phyloP scores from a whole-genome alignment of 495 filamentous ascomycete genomes.

The Bathelium albidoporum region DNA sequence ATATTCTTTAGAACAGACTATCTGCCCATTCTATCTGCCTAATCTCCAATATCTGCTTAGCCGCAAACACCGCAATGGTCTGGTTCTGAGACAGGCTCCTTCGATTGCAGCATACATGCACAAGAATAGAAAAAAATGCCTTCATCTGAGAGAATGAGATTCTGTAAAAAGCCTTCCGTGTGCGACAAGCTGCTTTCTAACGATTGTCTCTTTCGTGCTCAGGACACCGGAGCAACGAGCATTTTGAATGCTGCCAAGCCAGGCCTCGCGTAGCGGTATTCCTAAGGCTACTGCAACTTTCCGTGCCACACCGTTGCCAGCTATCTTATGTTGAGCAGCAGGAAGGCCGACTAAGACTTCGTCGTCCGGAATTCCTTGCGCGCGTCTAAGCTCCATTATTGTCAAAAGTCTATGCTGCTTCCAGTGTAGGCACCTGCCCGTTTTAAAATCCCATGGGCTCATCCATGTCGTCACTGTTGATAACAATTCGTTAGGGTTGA shows the following conservation, averaged over 20 bases:
- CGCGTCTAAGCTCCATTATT: slow-evolving; percentile 52
- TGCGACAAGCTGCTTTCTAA: no score
- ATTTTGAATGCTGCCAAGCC: slow-evolving; percentile 17
- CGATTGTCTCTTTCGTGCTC: no score
- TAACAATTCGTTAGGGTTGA: slow-evolving; percentile 42
- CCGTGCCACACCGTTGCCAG: slow-evolving; percentile 65
- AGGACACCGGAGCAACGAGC: no score
- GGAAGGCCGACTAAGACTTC: slow-evolving; percentile 53
- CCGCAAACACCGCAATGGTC: no score
- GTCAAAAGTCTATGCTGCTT: slow-evolving; percentile 44
- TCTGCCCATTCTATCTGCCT: no score
- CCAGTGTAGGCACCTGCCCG: slow-evolving; percentile 49
- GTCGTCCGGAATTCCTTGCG: slow-evolving; percentile 56
- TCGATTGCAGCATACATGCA: no score
- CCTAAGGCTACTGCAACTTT: slow-evolving; percentile 53
- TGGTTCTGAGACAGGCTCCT: no score
- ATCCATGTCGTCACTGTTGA: slow-evolving; percentile 45
- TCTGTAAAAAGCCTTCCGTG: no score
- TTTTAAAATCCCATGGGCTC: slow-evolving; percentile 37
- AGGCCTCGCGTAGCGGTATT: slow-evolving; percentile 50
- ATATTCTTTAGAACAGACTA: no score
- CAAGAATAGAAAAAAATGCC: no score
- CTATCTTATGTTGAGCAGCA: slow-evolving; percentile 45
- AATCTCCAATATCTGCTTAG: no score
- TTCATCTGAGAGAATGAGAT: no score